A percentile compares a stretch with the other conserved stretches of the same genome.
Conservation (phyloP, 1,284 basidiomycete genomes). For the Exobasidium cylindrosporum region DNA sequence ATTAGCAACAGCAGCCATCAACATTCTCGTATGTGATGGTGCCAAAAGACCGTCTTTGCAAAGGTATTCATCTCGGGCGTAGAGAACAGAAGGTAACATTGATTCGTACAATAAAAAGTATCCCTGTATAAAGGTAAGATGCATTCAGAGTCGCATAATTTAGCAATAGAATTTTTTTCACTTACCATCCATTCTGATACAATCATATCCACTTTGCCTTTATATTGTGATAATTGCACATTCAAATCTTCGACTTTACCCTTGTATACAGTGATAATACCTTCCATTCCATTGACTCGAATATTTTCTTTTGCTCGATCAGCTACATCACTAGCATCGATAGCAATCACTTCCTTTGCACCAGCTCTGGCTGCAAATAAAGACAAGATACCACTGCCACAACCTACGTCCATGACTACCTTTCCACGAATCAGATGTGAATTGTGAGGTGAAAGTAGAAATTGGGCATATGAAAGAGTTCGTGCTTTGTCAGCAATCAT, state of each 20-base stretch:
- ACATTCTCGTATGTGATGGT: slow-evolving; percentile 83
- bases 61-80: slow-evolving; percentile 81
- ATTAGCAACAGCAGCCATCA: slow-evolving; percentile 75
- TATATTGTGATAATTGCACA: slow-evolving; percentile 65
- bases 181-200: slow-evolving; percentile 99
- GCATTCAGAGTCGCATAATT: slow-evolving; percentile 60
- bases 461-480: slow-evolving; percentile 87
- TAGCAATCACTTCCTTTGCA: slow-evolving; percentile 85
- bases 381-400: slow-evolving; percentile 68
- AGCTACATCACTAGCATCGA: slow-evolving; percentile 86
- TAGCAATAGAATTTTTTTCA: no score
- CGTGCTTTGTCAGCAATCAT: slow-evolving; percentile 77
- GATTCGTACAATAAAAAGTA: slow-evolving; percentile 74
- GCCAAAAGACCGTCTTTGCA: slow-evolving; percentile 71
- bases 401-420: slow-evolving; percentile 85
- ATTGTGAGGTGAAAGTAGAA: slow-evolving; percentile 72
- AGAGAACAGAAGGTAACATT: slow-evolving; percentile 92
- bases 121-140: no score
- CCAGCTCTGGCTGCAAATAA: slow-evolving; percentile 88
- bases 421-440: slow-evolving; percentile 78
- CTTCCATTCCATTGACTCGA: slow-evolving; percentile 71
- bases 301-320: slow-evolving; percentile 78
- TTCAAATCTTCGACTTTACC: slow-evolving; percentile 83
- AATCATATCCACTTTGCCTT: slow-evolving; percentile 79
- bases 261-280: slow-evolving; percentile 73